Base-by-base conservation (phyloP, 495 filamentous ascomycete genomes). In the Poronia punctata region DNA sequence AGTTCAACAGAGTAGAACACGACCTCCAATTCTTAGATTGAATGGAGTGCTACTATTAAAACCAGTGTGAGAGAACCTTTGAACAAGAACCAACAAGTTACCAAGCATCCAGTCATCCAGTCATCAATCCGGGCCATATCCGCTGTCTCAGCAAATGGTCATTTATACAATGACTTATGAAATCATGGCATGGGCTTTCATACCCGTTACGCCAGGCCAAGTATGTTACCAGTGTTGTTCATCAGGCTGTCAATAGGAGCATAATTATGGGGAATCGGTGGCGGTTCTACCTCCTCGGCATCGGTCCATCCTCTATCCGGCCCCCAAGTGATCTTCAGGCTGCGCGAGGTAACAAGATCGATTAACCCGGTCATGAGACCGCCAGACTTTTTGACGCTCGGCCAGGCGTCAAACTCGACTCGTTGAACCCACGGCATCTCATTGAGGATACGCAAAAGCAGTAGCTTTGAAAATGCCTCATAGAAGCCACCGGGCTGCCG, bases 341-440 rank as follows among this genome's bases (percentile, higher is more conserved):
- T 56, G 3, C 66, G 66, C 10, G 56, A 47, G 9, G 56, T 62
- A 0, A 73, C 70, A 17, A 81, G 75, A 2, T 75, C 57, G 16
- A 84, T 48, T 17, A 95, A 60, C 11, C 75, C 75, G n/a, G 56
- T 59, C 75, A 95, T 83, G 57, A 95, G 69, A 23, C 72, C 71
- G 7, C 82, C 81, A 12, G 68, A 66, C 52, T 80, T 80, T 59
- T 75, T 75, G 16, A 93, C 84, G 33, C 78, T 78, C 0, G 75
- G 66, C 60, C 74, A 87, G 7, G 70, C 86, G 58, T 93, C 86
- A 47, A 93, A 86, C 46, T 88, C 74, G 16, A 93, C 73, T 15
- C 70, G 65, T 15, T 71, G 51, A 16, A 93, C 43, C 29, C 57
- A 62, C 0, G 83, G 80, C 57, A 88, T 64, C 28, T 68, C 65